Evolutionary conservation across 441 rosid genomes (phyloP).

Genomic region (Kokia cookei): DNA sequence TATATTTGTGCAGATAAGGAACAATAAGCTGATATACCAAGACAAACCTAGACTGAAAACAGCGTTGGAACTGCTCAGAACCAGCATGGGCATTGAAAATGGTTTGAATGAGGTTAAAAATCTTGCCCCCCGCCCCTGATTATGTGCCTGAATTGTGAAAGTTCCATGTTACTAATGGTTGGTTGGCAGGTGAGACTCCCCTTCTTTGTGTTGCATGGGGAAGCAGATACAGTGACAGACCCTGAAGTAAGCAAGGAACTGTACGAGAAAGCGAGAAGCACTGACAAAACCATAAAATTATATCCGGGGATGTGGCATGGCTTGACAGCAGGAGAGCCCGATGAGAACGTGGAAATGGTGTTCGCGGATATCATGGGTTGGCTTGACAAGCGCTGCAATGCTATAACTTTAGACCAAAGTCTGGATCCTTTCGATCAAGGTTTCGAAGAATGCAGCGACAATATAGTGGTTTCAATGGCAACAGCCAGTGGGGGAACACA

Average conservation of each 20-base stretch:
- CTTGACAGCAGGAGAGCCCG: slow-evolving; percentile 80
- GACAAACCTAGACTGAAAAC: slow-evolving; percentile 93
- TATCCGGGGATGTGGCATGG: slow-evolving; percentile 97
- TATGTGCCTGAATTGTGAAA: background rate
- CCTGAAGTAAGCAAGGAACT: slow-evolving; percentile 94
- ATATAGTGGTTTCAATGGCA: background rate
- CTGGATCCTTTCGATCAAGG: slow-evolving; percentile 11
- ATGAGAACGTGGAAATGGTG: slow-evolving; percentile 60
- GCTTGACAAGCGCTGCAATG: slow-evolving; percentile 52
- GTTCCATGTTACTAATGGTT: background rate
- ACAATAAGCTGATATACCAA: slow-evolving; percentile 88
- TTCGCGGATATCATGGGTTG: slow-evolving; percentile 66
- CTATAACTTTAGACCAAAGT: slow-evolving; percentile 24
- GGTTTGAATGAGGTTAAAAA: slow-evolving; percentile 47
- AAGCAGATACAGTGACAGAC: slow-evolving; percentile 86
- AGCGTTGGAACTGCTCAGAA: slow-evolving; percentile 88
- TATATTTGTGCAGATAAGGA: slow-evolving; percentile 53
- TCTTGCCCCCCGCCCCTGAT: background rate
- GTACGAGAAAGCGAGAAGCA: slow-evolving; percentile 59
- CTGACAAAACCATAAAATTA: slow-evolving; percentile 72
- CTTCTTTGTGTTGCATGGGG: slow-evolving; percentile 83
- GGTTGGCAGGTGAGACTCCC: slow-evolving; percentile 58
- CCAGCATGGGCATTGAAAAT: slow-evolving; percentile 82
- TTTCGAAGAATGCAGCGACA: slow-evolving; percentile 12
- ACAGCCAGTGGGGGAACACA: background rate